Evolutionary conservation across 805 yeast genomes (phyloP).

Genomic region (Clavispora carvajalis): DNA sequence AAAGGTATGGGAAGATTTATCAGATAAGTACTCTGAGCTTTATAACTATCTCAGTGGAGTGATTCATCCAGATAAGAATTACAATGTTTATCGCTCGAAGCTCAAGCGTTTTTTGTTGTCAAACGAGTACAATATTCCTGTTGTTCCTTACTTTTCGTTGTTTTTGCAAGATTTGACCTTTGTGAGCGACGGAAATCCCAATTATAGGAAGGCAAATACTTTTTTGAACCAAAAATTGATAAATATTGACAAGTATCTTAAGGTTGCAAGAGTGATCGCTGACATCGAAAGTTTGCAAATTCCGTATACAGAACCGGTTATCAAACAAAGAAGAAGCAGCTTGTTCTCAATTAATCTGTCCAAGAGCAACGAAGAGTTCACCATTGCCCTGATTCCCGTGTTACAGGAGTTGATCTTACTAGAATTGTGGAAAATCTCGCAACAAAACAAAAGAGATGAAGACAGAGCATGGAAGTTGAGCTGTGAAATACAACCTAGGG

Average conservation of each 20-base stretch:
- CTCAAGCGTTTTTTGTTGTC: slow-evolving; percentile 48
- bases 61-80: slow-evolving; percentile 72
- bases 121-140: slow-evolving; percentile 50
- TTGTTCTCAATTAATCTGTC: slow-evolving; percentile 15
- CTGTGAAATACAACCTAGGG: slow-evolving; percentile 53
- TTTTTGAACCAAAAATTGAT: slow-evolving; percentile 55
- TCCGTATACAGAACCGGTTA: slow-evolving; percentile 34
- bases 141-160: slow-evolving; percentile 71
- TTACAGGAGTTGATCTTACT: slow-evolving; percentile 57
- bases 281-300: slow-evolving; percentile 67
- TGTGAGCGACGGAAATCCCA: slow-evolving; percentile 77
- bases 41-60: slow-evolving; percentile 62
- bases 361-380: slow-evolving; percentile 27
- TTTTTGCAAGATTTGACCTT: slow-evolving; percentile 77
- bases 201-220: slow-evolving; percentile 55
- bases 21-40: slow-evolving; percentile 55
- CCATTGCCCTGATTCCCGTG: slow-evolving; percentile 36
- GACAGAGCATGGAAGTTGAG: slow-evolving; percentile 75
- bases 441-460: slow-evolving; percentile 51
- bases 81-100: slow-evolving; percentile 60
- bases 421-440: slow-evolving; percentile 68
- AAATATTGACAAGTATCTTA: slow-evolving; percentile 69
- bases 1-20: slow-evolving; percentile 54
- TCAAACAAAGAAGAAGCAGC: slow-evolving; percentile 18
- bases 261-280: slow-evolving; percentile 59